These are phyloP conservation scores for Chloropicon primus DNA, from an alignment of 139 green algal genomes.

Conservation along the genomic window DNA sequence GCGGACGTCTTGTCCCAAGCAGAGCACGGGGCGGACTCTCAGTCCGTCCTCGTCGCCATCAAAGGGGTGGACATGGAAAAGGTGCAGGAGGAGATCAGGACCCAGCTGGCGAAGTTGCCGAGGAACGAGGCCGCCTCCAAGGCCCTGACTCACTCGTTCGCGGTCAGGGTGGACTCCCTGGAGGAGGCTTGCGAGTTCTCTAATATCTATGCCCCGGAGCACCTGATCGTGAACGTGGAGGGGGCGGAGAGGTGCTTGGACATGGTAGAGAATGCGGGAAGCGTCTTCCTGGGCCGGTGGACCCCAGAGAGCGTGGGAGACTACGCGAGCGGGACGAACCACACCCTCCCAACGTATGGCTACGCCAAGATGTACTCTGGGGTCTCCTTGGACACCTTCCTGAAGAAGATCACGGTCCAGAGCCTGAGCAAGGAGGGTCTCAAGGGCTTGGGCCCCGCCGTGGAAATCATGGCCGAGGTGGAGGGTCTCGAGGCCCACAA, in stretches of 20 bases:
- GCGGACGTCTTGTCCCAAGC: constrained; percentile 85
- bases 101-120: constrained; percentile 70
- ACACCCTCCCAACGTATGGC: constrained; percentile 94
- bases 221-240: constrained; percentile 90
- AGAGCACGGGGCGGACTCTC: constrained; percentile 86
- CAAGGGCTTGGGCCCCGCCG: constrained; percentile 57
- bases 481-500: constrained; percentile 90
- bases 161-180: constrained; percentile 41
- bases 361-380: constrained; percentile 97
- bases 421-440: constrained; percentile 46
- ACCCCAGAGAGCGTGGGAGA: constrained; percentile 95
- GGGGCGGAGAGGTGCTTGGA: constrained; percentile 77
- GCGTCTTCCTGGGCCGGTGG: constrained; percentile 81
- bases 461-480: constrained; percentile 88
- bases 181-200: constrained; percentile 67
- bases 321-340: constrained; percentile 96
- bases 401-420: constrained; percentile 98
- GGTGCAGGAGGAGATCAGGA: constrained; percentile 58
- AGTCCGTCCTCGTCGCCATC: constrained; percentile 87
- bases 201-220: constrained; percentile 93
- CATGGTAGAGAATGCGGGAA: constrained; percentile 75
- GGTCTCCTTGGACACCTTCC: constrained; percentile 85
- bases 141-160: constrained; percentile 76
- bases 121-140: constrained; percentile 62
- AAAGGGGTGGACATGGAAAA: constrained; percentile 66